A percentile compares a stretch with the other conserved stretches of the same genome.
Conservation (phyloP, 129 eudicot genomes). For the Cynara cardunculus region DNA sequence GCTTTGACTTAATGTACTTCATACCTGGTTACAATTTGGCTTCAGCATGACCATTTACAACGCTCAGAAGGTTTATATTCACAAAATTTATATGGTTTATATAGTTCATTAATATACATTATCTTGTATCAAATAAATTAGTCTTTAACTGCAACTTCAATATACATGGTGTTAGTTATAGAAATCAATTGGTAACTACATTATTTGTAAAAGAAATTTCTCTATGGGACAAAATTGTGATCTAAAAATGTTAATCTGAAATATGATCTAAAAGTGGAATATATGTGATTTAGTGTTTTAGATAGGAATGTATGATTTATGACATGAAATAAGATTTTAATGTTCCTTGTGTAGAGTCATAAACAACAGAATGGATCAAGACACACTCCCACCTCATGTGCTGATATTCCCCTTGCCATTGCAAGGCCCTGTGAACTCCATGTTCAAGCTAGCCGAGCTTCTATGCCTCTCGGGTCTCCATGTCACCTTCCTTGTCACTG, state of each 20-base stretch:
- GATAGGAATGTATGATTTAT: background rate
- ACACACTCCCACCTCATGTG: constrained; percentile 43
- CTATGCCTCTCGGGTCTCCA: constrained; percentile 48
- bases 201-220: background rate
- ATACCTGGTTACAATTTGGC: background rate
- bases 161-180: background rate
- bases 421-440: constrained; percentile 73
- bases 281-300: background rate
- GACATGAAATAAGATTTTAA: background rate
- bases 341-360: constrained; percentile 7
- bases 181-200: background rate
- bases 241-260: no score
- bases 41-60: background rate
- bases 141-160: background rate
- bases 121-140: background rate
- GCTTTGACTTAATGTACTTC: background rate
- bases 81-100: background rate
- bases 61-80: background rate
- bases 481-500: constrained; percentile 63
- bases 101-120: background rate
- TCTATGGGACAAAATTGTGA: background rate
- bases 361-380: constrained; percentile 29
- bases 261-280: no score
- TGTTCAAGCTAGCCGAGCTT: constrained; percentile 65
- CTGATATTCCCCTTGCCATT: constrained; percentile 64